Conservation (phyloP, 257 asterid species). For the Handroanthus guayacan region DNA sequence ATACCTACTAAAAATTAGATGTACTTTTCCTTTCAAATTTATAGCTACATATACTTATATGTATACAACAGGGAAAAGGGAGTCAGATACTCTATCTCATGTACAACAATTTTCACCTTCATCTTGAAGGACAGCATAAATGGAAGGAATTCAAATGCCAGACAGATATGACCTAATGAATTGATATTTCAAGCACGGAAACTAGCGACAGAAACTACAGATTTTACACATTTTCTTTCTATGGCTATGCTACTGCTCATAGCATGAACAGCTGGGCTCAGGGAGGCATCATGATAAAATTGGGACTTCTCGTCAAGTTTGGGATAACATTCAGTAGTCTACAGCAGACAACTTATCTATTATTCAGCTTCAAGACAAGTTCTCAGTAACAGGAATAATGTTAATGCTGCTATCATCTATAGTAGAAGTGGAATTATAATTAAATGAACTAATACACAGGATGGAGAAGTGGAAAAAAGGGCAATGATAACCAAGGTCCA, state of each 20-base stretch:
- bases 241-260: slow-evolving; percentile 22
- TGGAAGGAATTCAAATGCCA: slow-evolving; percentile 25
- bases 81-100: background rate
- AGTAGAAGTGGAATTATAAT: slow-evolving; percentile 24
- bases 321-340: slow-evolving; percentile 5
- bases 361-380: slow-evolving; percentile 25
- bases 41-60: slow-evolving; percentile 2
- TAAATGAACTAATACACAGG: slow-evolving; percentile 12
- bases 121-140: slow-evolving; percentile 18
- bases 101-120: slow-evolving; percentile 17
- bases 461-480: background rate
- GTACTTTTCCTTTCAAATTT: slow-evolving; percentile 29
- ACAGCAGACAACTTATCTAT: slow-evolving; percentile 26
- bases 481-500: slow-evolving; percentile 1
- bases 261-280: slow-evolving; percentile 24
- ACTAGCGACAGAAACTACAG: slow-evolving; percentile 11
- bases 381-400: slow-evolving; percentile 10
- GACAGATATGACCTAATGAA: slow-evolving; percentile 26
- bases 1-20: slow-evolving; percentile 43
- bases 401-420: slow-evolving; percentile 20
- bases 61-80: background rate
- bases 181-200: slow-evolving; percentile 13
- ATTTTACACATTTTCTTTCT: background rate
- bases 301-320: slow-evolving; percentile 14
- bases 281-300: slow-evolving; percentile 22